Base-by-base conservation (phyloP, 306 rosid genomes). In the Astragalus glycyphyllos region DNA sequence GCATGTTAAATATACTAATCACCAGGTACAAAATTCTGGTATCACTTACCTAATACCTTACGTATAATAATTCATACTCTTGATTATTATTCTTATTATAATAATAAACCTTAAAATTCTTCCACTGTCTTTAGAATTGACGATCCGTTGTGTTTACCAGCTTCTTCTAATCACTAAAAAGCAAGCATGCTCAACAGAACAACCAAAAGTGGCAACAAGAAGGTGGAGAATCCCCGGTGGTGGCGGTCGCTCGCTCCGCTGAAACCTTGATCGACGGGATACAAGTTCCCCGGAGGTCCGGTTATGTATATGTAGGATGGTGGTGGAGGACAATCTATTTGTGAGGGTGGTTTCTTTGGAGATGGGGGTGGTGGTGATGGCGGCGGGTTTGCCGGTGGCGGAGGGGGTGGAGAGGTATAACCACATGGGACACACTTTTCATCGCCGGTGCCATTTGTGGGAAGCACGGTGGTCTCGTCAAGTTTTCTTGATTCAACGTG, bases 201-300 rank as follows among this genome's bases (percentile, higher is more conserved):
- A 41, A 76, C 61, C 4, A 68, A 54, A 10, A 79, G 26, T 1
- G 81, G 78, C 73, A 66, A 10, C 78, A 71, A 32, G 49, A 51
- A n/a, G 0, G 17, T 16, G 35, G 54, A 34, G 14, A 62, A 17
- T 41, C 69, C 79, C 73, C 56, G 54, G 69, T 53, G 71, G 32
- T 12, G 66, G 59, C 17, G 51, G 42, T 17, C 58, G 58, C 3
- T n/a, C 0, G 69, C 79, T 16, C 69, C 79, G 11, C 49, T 83
- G 81, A 79, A 83, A 79, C 79, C 35, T 59, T 75, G 66, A 9
- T 79, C 86, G 0, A 83, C 34, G 1, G 86, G 86, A 16, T 83
- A 83, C 79, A 83, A 48, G 51, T 79, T 69, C 14, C 81, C 81
- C 2, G 86, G 86, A 8, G 86, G 86, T 7, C 84, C 86, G n/a